Evolutionary conservation across 345 rosid genomes (phyloP).

Genomic region (Salix caprea): DNA sequence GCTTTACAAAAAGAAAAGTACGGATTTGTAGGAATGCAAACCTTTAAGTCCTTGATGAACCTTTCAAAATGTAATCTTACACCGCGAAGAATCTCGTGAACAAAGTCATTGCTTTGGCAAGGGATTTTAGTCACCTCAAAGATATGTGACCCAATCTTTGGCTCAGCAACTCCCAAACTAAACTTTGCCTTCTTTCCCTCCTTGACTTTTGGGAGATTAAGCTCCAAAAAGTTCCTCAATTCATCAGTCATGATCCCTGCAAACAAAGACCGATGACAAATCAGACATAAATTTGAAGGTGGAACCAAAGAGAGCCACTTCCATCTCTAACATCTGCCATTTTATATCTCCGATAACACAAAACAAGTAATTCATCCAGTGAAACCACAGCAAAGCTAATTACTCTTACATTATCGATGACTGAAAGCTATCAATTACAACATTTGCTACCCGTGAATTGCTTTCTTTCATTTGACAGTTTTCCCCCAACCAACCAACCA

Average conservation of each 20-base stretch:
- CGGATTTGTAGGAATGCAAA: conserved; percentile 19
- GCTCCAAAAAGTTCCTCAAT: conserved; percentile 36
- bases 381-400: not conserved
- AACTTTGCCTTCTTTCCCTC: conserved; percentile 73
- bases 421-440: not conserved
- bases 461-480: not conserved
- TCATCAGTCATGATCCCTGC: conserved; percentile 29
- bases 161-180: conserved; percentile 79
- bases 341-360: not conserved
- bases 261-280: not conserved
- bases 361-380: not conserved
- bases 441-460: not conserved
- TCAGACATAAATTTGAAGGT: not conserved
- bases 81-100: conserved; percentile 87
- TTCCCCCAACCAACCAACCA: not conserved
- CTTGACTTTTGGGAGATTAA: conserved; percentile 86
- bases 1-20: not conserved
- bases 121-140: conserved; percentile 70
- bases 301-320: not conserved
- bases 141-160: conserved; percentile 82
- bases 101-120: conserved; percentile 79
- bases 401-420: too few species aligned
- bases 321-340: not conserved
- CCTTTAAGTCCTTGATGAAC: conserved; percentile 91
- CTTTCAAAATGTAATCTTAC: conserved; percentile 73